Conservation (phyloP, 164 flowering plant genomes). For the Aristolochia californica region DNA sequence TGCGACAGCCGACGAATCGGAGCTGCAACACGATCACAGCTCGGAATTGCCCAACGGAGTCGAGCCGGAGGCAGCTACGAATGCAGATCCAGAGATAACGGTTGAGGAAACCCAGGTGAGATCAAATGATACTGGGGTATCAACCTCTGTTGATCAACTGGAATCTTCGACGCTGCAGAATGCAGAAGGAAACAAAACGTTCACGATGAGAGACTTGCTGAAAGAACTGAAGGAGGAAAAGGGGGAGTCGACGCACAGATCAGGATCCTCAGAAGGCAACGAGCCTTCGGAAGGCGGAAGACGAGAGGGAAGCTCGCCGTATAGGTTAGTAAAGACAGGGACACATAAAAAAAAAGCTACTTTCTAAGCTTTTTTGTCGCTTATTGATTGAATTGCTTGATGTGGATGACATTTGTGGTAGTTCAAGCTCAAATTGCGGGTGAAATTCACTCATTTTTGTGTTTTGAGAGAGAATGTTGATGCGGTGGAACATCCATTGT, state of each 20-base stretch:
- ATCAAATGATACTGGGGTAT: background rate
- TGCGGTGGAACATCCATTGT: too few relatives aligned
- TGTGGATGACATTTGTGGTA: background rate
- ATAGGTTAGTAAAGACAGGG: background rate
- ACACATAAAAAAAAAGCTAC: background rate
- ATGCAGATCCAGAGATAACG: background rate
- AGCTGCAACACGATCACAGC: background rate
- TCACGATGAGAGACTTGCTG: conserved; percentile 6
- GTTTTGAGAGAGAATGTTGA: too few relatives aligned
- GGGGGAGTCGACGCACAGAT: conserved; percentile 1
- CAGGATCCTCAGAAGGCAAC: background rate
- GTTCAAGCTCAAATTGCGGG: too few relatives aligned
- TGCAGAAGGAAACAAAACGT: background rate
- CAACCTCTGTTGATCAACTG: background rate
- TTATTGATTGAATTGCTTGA: background rate
- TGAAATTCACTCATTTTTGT: too few relatives aligned
- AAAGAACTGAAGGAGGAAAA: conserved; percentile 4
- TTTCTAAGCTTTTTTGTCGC: background rate
- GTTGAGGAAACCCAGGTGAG: background rate
- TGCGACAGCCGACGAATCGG: conserved; percentile 1
- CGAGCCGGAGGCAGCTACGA: background rate
- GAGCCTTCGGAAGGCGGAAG: background rate
- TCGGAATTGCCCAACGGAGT: conserved; percentile 5
- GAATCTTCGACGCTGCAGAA: conserved; percentile 1
- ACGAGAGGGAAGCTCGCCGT: background rate